Evolutionary conservation across 192 early-diverging fungal species (phyloP), one percentile per base, ranked within the genome.

Genomic region (Helicostylum pulchrum): DNA sequence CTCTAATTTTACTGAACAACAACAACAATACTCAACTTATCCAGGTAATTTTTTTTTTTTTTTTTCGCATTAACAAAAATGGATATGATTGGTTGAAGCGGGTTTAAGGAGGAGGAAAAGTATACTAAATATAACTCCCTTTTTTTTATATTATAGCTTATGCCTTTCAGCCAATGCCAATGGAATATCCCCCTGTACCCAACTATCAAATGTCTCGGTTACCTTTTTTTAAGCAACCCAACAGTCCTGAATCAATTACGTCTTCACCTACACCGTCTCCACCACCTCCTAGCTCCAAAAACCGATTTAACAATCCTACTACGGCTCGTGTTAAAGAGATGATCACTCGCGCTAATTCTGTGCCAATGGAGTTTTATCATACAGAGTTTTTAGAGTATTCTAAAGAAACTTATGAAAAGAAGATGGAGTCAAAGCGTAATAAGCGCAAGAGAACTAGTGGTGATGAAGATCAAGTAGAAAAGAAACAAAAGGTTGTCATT

Each of bases 361-460:
- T 64, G 3, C 62, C 62, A 19, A 64, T 64, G 62, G 62, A 64
- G 17, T 64, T 64, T 42, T 64, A 64, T 43, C 62, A 64, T 51
- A 64, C 62, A 21, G 62, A 64, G n/a, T 64, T 64, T 19, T 51
- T 64, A 19, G 62, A 64, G 42, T 64, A 64, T 30, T 64, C 62
- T n/a, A 64, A 64, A 44, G 62, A 64, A 19, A 64, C 62, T 3
- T 64, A 64, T 17, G 62, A 64, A 49, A 58, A 58, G 20, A 71
- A 70, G 56, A 75, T 60, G 49, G 65, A 71, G 44, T 65, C 69
- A 52, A 66, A 66, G n/a, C 64, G 67, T 4, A 52, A 65, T 15
- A 77, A 68, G 49, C 55, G 75, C 36, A 69, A 69, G 52, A 57
- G 75, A 54, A 42, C 56, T 45, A 15, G 36, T 12, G 14, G 36